phyloP scores from a whole-genome alignment of 2,329 filamentous ascomycete genomes.

The Sclerotinia nivalis region DNA sequence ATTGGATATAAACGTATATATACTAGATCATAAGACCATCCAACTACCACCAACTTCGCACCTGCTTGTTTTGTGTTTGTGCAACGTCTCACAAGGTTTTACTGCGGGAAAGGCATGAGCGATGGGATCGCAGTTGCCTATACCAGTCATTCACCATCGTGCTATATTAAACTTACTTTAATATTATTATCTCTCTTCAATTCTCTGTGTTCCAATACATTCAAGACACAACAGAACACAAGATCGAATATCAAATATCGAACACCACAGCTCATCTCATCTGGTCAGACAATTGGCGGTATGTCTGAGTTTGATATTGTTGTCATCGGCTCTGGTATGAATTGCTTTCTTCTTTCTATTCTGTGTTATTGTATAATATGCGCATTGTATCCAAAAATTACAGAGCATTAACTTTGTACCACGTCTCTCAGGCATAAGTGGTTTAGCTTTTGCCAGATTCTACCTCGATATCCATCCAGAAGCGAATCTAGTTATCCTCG shows the following conservation, averaged over 20 bases:
- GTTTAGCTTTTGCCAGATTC: conserved; percentile 27
- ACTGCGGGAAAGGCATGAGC: background rate
- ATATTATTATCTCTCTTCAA: background rate
- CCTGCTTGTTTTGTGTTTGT: background rate
- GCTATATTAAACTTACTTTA: background rate
- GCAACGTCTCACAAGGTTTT: background rate
- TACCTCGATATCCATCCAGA: conserved; percentile 29
- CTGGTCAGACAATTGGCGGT: background rate
- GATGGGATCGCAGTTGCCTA: background rate
- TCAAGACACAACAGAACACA: background rate
- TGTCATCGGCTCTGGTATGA: conserved; percentile 6
- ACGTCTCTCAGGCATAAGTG: conserved; percentile 4
- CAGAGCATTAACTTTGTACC: background rate
- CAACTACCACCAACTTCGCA: background rate
- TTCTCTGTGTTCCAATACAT: background rate
- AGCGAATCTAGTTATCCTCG: conserved; percentile 25
- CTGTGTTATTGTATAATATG: background rate
- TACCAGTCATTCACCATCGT: background rate
- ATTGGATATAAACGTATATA: no score
- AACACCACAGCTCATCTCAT: background rate
- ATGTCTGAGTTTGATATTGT: background rate
- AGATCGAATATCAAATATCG: background rate
- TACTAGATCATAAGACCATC: background rate
- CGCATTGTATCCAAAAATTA: background rate
- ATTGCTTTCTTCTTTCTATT: background rate